Evolutionary conservation across 2,329 filamentous ascomycete genomes (phyloP).

Genomic region (Nannizziopsis barbatae): DNA sequence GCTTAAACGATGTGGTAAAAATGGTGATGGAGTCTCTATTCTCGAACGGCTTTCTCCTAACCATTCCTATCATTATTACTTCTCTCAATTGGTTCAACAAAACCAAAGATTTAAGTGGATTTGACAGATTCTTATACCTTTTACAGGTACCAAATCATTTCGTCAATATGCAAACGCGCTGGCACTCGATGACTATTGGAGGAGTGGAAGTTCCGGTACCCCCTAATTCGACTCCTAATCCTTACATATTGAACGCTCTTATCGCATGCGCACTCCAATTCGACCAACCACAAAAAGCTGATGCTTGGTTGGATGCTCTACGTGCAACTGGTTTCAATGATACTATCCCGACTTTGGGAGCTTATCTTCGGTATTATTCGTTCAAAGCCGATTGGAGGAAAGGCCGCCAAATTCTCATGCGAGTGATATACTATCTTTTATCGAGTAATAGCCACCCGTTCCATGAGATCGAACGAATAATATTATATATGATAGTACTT

Average conservation of each 20-base stretch:
- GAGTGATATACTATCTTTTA: conserved; percentile 28
- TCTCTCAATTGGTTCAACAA: conserved; percentile 32
- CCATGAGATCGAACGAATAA: conserved; percentile 24
- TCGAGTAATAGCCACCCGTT: conserved; percentile 25
- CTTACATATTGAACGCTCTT: conserved; percentile 27
- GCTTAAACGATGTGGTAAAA: conserved; percentile 32
- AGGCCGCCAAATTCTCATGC: conserved; percentile 24
- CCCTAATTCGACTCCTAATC: conserved; percentile 24
- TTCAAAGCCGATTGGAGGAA: conserved; percentile 29
- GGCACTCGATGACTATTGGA: conserved; percentile 21
- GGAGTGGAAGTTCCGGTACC: conserved; percentile 30
- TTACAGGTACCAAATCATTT: conserved; percentile 25
- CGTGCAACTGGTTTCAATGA: conserved; percentile 29
- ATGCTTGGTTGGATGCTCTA: conserved; percentile 31
- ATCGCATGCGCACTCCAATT: conserved; percentile 32
- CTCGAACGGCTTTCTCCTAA: conserved; percentile 29
- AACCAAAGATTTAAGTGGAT: conserved; percentile 31
- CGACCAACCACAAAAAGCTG: conserved; percentile 31
- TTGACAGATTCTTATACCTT: conserved; percentile 31
- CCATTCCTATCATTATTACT: conserved; percentile 27
- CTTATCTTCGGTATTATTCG: conserved; percentile 31
- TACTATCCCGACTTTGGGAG: conserved; percentile 27
- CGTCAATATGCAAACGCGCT: conserved; percentile 24
- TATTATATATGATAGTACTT: conserved; percentile 31
- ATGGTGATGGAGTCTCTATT: conserved; percentile 30